Evolutionary conservation across 768 basidiomycete genomes (phyloP).

Genomic region (Termitomyces sp.): DNA sequence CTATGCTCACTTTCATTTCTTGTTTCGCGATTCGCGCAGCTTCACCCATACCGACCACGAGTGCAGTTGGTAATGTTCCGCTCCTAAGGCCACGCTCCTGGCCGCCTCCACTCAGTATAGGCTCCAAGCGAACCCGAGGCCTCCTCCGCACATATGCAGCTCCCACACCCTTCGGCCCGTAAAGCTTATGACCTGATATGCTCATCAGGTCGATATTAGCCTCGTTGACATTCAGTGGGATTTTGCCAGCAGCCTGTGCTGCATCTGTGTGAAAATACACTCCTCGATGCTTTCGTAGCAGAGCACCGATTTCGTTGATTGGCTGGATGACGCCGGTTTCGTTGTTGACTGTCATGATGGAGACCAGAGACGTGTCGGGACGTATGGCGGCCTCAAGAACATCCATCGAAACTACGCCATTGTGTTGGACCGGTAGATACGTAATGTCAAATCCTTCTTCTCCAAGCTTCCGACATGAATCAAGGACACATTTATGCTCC

Average conservation of each 20-base stretch:
- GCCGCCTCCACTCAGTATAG: constrained; percentile 92
- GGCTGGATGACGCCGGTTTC: constrained; percentile 99
- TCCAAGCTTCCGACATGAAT: constrained; percentile 91
- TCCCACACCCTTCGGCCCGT: constrained; percentile 96
- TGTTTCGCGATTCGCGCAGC: constrained; percentile 86
- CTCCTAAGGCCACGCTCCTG: constrained; percentile 94
- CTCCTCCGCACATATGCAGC: constrained; percentile 90
- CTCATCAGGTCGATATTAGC: constrained; percentile 95
- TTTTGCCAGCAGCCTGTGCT: constrained; percentile 92
- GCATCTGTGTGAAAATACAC: constrained; percentile 97
- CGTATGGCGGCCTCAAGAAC: constrained; percentile 84
- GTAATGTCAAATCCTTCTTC: constrained; percentile 98
- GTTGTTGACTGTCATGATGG: constrained; percentile 99
- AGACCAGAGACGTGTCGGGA: constrained; percentile 90
- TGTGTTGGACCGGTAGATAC: constrained; percentile 88
- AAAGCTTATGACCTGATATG: constrained; percentile 96
- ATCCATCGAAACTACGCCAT: constrained; percentile 77
- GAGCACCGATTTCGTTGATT: constrained; percentile 87
- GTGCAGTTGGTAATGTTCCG: constrained; percentile 86
- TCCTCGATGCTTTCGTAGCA: constrained; percentile 82
- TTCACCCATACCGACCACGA: constrained; percentile 92
- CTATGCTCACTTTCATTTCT: constrained; percentile 84
- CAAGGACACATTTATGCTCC: constrained; percentile 99
- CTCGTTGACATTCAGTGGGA: constrained; percentile 89
- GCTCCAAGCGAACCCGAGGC: constrained; percentile 91